Base-by-base conservation (phyloP, 2,329 filamentous ascomycete species). In the Venturia asperata region DNA sequence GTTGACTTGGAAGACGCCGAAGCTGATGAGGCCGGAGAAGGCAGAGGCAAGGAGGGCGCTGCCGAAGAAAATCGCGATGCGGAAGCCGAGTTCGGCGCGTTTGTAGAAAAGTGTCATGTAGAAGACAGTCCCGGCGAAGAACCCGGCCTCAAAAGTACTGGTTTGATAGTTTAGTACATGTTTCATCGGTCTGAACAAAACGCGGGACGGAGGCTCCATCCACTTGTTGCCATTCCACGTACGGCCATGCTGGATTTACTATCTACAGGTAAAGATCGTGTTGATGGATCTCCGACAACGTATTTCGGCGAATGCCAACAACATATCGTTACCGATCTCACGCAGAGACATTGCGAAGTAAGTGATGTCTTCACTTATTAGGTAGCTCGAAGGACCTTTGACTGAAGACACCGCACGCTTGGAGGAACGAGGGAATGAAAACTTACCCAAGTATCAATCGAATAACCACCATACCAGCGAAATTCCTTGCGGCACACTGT, bases 21-120 rank as follows among this genome's bases (percentile, higher is more conserved):
- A 83, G 63, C 79, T 80, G 45, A 85, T 72, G 3, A 83, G 69
- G 1, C 83, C 83, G 19, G 82, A 82, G 42, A 85, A 76, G 0
- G 82, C 83, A 5, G 81, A 82, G 2, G 83, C 81, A 10, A 85
- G 76, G 2, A 82, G 82, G 65, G 80, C 81, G 70, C 83, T 81
- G 11, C 83, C 82, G 68, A 83, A 85, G 70, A 85, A 85, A 55
- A 84, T 72, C 4, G 78, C 82, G n/a, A 85, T 72, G 0, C 83
- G 77, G 19, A 78, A 76, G 4, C 78, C 83, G 66, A 85, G 83
- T 67, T 85, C 83, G 71, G 79, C 85, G 60, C 81, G 79, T 4
- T 81, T 82, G 69, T 85, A 85, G 71, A 85, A 85, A 61, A 82
- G 74, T n/a, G 81, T 82, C 39, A 86, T 77, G 68, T 85, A 85